These are phyloP conservation scores for Waltergamsia citrina DNA, from an alignment of 2,329 filamentous ascomycete species.

Conservation along the genomic window DNA sequence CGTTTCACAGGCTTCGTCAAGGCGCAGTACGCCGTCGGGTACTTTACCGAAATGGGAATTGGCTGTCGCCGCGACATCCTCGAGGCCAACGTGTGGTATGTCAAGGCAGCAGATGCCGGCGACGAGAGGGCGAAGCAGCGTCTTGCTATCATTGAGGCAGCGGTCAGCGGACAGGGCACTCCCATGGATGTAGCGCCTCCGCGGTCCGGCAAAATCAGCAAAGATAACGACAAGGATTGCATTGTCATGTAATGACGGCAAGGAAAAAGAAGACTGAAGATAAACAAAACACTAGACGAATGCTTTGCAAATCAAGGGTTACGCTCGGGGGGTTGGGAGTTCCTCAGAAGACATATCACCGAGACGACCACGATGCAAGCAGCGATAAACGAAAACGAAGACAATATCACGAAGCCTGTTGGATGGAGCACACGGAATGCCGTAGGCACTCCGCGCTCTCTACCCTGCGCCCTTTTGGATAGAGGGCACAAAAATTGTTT, in stretches of 20 bases:
- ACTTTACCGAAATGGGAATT: conserved; percentile 98
- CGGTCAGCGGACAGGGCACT: conserved; percentile 50
- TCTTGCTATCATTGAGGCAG: conserved; percentile 76
- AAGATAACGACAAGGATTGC: conserved; percentile 47
- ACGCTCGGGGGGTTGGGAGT: no score
- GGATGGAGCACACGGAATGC: not conserved
- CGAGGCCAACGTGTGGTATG: conserved; percentile 97
- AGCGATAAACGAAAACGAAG: not conserved
- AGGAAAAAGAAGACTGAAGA: not conserved
- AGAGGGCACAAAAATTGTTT: no score
- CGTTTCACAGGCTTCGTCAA: conserved; percentile 47
- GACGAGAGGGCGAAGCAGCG: conserved; percentile 85
- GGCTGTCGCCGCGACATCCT: conserved; percentile 90
- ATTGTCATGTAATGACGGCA: conserved; percentile 37
- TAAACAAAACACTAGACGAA: not conserved
- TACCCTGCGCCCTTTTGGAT: no score
- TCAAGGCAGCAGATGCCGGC: conserved; percentile 85
- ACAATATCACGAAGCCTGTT: not conserved
- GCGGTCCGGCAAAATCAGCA: conserved; percentile 40
- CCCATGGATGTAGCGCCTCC: conserved; percentile 48
- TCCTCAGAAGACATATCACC: no score
- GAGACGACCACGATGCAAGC: not conserved
- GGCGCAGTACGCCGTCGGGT: conserved; percentile 91
- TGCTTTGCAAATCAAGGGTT: no score
- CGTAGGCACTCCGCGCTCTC: no score